Base-by-base conservation (phyloP, 495 filamentous ascomycete species). In the Diplogelasinospora grovesii region DNA sequence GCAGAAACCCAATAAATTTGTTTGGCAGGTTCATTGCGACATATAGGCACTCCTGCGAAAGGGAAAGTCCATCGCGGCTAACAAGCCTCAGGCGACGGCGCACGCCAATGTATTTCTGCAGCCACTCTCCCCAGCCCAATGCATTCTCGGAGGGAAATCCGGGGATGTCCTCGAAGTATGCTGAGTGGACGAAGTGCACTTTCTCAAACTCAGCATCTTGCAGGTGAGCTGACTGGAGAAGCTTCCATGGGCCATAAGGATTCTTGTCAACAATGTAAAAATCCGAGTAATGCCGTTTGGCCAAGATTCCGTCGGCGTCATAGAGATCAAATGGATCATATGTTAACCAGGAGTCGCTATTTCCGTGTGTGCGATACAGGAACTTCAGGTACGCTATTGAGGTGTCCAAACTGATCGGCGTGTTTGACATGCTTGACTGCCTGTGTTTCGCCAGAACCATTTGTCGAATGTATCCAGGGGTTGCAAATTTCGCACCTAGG, bases 21-120 rank as follows among this genome's bases (percentile, higher is more conserved):
- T 43, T 45, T 25, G 53, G 56, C n/a, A 44, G 27, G 35, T 36
- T 36, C 10, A 50, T 15, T 1, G 56, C 48, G 8, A 61, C 43
- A 21, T 52, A 50, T 5, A 44, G 33, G 15, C 45, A 53, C 36
- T 57, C 51, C 5, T 45, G 22, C 4, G 50, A 57, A 19, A 62
- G 36, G 10, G 22, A n/a, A 13, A 11, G 8, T 1, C n/a, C 15
- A n/a, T 41, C 6, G 1, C 4, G 11, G 15, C 16, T 18, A 7
- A 49, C 19, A 22, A 49, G 25, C 18, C 38, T 36, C 14, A 42
- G 36, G 10, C 27, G 25, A 22, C 38, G 9, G 6, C 39, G 51
- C 1, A 45, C 25, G 4, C 41, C 32, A 3, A 25, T 30, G 2
- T 21, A 8, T 4, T 45, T 9, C 6, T 45, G 30, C 1, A 55